Conservation (phyloP, 208 protist genomes). For the Leishmania guyanensis region DNA sequence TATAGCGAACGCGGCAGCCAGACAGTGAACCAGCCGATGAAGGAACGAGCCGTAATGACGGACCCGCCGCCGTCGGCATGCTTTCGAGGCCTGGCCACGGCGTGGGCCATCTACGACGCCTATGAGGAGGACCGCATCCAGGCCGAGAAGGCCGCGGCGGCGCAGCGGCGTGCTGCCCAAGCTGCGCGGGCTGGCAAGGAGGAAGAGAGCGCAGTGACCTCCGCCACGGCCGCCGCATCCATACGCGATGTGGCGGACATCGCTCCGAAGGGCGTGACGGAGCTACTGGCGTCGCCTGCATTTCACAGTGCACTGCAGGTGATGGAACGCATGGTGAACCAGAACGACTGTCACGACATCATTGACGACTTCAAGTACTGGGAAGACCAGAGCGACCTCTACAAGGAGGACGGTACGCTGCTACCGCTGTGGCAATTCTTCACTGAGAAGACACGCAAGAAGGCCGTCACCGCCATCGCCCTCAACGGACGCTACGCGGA, state of each 20-base stretch:
- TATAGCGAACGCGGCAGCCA: slow-evolving; percentile 96
- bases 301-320: slow-evolving; percentile 85
- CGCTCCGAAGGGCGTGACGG: slow-evolving; percentile 40
- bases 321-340: slow-evolving; percentile 98
- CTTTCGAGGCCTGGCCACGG: slow-evolving; percentile 88
- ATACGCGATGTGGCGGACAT: slow-evolving; percentile 21
- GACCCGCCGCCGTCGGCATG: slow-evolving; percentile 92
- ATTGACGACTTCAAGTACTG: slow-evolving; percentile 97
- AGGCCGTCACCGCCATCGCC: slow-evolving; percentile 93
- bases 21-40: slow-evolving; percentile 93
- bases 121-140: slow-evolving; percentile 94
- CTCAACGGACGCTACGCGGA: slow-evolving; percentile 96
- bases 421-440: slow-evolving; percentile 97
- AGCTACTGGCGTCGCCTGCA: slow-evolving; percentile 60
- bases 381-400: slow-evolving; percentile 95
- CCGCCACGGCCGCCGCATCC: slow-evolving; percentile 10
- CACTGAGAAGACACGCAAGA: slow-evolving; percentile 83
- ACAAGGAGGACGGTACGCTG: slow-evolving; percentile 94
- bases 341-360: slow-evolving; percentile 97
- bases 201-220: slow-evolving; percentile 48
- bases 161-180: slow-evolving; percentile 65
- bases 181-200: slow-evolving; percentile 76
- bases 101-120: slow-evolving; percentile 96
- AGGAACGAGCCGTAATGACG: slow-evolving; percentile 85
- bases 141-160: slow-evolving; percentile 71